Evolutionary conservation across 805 yeast genomes (phyloP).

Genomic region (Metschnikowia dekortorum): DNA sequence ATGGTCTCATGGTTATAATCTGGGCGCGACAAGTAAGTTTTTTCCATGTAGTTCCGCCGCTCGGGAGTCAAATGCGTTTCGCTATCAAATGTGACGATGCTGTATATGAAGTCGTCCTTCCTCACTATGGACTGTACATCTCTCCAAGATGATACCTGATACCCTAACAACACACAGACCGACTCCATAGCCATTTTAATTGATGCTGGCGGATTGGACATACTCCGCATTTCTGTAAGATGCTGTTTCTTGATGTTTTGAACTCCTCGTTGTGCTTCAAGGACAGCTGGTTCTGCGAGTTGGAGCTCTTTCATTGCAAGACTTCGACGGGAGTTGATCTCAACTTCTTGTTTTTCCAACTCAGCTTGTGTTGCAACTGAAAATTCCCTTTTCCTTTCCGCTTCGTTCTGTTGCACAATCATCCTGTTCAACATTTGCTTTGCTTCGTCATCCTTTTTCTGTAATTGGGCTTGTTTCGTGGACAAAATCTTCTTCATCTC

Average conservation of each 20-base stretch:
- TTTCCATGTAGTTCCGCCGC: slow-evolving; percentile 53
- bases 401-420: slow-evolving; percentile 83
- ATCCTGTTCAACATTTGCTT: slow-evolving; percentile 65
- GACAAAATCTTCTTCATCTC: slow-evolving; percentile 52
- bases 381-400: slow-evolving; percentile 85
- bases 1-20: slow-evolving; percentile 71
- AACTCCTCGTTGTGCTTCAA: slow-evolving; percentile 86
- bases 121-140: slow-evolving; percentile 79
- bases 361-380: slow-evolving; percentile 72
- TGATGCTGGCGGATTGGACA: slow-evolving; percentile 86
- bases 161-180: slow-evolving; percentile 79
- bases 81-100: slow-evolving; percentile 70
- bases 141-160: slow-evolving; percentile 64
- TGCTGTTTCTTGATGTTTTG: slow-evolving; percentile 90
- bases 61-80: slow-evolving; percentile 51
- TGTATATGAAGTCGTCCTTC: slow-evolving; percentile 80
- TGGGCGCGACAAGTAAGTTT: slow-evolving; percentile 54
- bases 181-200: slow-evolving; percentile 84
- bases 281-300: slow-evolving; percentile 76
- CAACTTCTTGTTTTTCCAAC: slow-evolving; percentile 60
- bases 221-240: slow-evolving; percentile 80
- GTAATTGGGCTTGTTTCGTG: slow-evolving; percentile 46
- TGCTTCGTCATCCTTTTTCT: slow-evolving; percentile 63
- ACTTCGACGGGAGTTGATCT: slow-evolving; percentile 49
- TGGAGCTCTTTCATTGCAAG: slow-evolving; percentile 62